Evolutionary conservation across 352 stramenopile species (phyloP).

Genomic region (Blastocystis sp.): DNA sequence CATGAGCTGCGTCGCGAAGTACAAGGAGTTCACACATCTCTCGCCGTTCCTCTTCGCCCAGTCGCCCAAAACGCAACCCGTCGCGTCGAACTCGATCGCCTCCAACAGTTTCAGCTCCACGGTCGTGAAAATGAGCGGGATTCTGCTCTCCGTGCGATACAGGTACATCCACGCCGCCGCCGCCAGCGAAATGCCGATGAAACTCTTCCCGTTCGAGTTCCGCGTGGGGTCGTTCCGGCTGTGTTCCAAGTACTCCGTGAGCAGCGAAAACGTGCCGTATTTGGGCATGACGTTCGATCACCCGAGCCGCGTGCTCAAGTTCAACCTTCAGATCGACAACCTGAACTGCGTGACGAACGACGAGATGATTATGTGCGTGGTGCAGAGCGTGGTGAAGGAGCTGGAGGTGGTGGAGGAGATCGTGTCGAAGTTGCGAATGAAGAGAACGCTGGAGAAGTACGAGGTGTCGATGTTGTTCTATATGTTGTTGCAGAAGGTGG

Average conservation of each 20-base stretch:
- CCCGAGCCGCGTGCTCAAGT: constrained; percentile 22
- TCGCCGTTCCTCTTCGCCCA: background rate
- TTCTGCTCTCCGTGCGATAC: background rate
- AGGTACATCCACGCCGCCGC: background rate
- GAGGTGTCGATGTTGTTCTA: constrained; percentile 37
- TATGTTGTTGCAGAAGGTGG: constrained; percentile 16
- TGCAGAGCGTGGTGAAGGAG: background rate
- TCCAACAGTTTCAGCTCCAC: constrained; percentile 38
- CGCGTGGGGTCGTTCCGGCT: constrained; percentile 7
- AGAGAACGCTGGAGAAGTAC: constrained; percentile 3
- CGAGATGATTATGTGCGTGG: constrained; percentile 19
- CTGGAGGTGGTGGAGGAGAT: constrained; percentile 33
- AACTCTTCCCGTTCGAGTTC: background rate
- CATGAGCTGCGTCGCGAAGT: constrained; percentile 24
- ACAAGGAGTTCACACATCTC: background rate
- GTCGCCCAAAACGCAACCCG: background rate
- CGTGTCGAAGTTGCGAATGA: constrained; percentile 52
- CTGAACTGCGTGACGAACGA: constrained; percentile 20
- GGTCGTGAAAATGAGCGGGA: constrained; percentile 35
- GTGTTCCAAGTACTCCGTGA: constrained; percentile 30
- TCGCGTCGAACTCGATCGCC: background rate
- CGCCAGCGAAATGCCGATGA: background rate
- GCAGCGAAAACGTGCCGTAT: background rate
- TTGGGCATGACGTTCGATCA: constrained; percentile 37
- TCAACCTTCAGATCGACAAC: constrained; percentile 55